phyloP scores from a whole-genome alignment of 1,139 yeast genomes.

The Magnusiomyces suaveolens region DNA sequence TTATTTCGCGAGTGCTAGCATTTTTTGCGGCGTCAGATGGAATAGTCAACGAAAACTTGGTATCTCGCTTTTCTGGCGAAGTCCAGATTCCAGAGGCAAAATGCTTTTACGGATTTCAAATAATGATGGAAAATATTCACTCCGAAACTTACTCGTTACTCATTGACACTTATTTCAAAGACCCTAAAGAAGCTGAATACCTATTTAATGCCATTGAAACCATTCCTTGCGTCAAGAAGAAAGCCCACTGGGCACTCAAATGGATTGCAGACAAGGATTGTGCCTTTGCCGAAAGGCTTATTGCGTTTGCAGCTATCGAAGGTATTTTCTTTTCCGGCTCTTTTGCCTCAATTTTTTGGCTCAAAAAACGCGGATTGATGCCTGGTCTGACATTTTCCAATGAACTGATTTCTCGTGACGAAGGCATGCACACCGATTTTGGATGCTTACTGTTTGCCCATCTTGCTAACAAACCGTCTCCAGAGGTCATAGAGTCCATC shows the following conservation, averaged over 20 bases:
- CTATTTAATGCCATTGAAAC: constrained; percentile 90
- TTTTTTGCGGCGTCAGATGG: constrained; percentile 98
- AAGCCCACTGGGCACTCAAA: constrained; percentile 96
- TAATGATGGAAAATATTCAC: constrained; percentile 99
- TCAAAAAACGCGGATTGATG: constrained; percentile 95
- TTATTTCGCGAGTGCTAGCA: constrained; percentile 87
- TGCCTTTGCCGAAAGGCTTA: constrained; percentile 86
- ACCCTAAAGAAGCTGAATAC: constrained; percentile 80
- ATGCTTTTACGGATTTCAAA: constrained; percentile 97
- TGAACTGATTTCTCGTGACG: constrained; percentile 95
- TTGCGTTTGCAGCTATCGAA: constrained; percentile 98
- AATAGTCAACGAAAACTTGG: constrained; percentile 92
- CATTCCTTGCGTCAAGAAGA: constrained; percentile 87
- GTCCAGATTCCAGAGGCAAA: constrained; percentile 97
- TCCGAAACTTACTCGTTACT: constrained; percentile 92
- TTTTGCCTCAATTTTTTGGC: constrained; percentile 96
- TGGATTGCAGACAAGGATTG: constrained; percentile 89
- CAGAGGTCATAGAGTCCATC: constrained; percentile 67
- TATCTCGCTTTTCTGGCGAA: constrained; percentile 93
- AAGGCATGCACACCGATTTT: constrained; percentile 96
- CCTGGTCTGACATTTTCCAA: constrained; percentile 97
- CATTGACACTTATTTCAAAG: constrained; percentile 91
- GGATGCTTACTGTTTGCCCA: constrained; percentile 93
- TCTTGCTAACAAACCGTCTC: constrained; percentile 77
- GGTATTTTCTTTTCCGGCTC: constrained; percentile 98